phyloP scores from a whole-genome alignment of 805 yeast genomes.

The Wilhelminamyces savonicus region DNA sequence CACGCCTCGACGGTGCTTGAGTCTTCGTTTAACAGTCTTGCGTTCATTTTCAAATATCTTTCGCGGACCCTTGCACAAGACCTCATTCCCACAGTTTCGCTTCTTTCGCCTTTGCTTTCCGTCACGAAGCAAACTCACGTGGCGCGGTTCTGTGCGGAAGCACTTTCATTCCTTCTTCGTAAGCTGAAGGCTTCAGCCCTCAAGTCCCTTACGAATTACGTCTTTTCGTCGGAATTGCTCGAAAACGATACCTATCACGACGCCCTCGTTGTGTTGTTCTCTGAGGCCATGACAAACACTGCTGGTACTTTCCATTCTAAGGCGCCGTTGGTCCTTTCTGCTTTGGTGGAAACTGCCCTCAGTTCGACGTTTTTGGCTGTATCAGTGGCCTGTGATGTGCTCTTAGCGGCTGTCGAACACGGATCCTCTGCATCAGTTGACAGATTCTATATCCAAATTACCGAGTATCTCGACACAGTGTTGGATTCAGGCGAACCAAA shows the following conservation, averaged over 20 bases:
- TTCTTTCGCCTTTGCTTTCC: conserved; percentile 59
- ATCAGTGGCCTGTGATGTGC: conserved; percentile 37
- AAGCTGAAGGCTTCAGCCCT: conserved; percentile 52
- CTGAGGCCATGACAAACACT: conserved; percentile 72
- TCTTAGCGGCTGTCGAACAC: conserved; percentile 48
- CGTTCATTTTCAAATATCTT: conserved; percentile 84
- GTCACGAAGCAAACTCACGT: conserved; percentile 54
- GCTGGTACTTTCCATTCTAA: conserved; percentile 72
- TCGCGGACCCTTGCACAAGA: conserved; percentile 58
- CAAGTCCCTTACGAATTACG: conserved; percentile 35
- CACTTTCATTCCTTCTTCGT: conserved; percentile 75
- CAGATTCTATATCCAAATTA: conserved; percentile 34
- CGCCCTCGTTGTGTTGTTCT: conserved; percentile 54
- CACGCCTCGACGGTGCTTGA: conserved; percentile 64
- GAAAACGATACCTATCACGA: conserved; percentile 45
- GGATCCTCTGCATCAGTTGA: conserved; percentile 44
- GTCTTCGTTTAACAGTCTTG: conserved; percentile 77
- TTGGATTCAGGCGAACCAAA: conserved; percentile 4
- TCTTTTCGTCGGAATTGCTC: conserved; percentile 32
- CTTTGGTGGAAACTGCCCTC: conserved; percentile 31
- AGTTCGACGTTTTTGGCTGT: conserved; percentile 4
- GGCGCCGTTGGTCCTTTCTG: conserved; percentile 43
- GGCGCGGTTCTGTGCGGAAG: conserved; percentile 83
- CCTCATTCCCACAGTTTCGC: conserved; percentile 61
- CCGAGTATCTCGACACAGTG: conserved; percentile 11